Conservation (phyloP, 352 stramenopile genomes). For the Pythium oligandrum region DNA sequence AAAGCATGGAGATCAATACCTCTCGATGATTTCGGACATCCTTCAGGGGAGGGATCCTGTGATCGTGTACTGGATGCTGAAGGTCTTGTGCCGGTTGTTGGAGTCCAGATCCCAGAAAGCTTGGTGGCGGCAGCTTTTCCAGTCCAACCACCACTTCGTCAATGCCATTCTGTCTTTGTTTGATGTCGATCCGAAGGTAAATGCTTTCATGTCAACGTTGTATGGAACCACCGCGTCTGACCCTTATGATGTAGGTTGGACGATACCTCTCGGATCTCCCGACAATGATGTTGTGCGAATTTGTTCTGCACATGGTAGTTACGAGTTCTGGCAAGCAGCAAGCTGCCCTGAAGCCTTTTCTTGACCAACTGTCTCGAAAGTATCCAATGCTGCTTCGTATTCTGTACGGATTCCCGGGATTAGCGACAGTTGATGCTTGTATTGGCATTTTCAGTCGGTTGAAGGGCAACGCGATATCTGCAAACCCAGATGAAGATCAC, state of each 20-base stretch:
- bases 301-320: constrained; percentile 66
- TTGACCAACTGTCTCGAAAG: constrained; percentile 67
- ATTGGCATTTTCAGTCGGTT: constrained; percentile 72
- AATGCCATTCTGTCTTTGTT: constrained; percentile 63
- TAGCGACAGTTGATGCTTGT: constrained; percentile 67
- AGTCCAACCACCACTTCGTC: constrained; percentile 61
- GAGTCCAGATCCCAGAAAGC: constrained; percentile 59
- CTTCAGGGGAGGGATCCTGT: constrained; percentile 46
- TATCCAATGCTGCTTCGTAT: constrained; percentile 76
- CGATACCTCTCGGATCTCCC: constrained; percentile 62
- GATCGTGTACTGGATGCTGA: constrained; percentile 72
- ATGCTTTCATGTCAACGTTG: neutral
- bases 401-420: constrained; percentile 65
- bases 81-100: constrained; percentile 57
- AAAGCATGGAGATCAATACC: constrained; percentile 60
- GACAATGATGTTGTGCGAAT: constrained; percentile 74
- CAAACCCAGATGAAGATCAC: constrained; percentile 36
- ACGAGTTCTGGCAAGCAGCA: constrained; percentile 59
- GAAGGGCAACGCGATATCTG: constrained; percentile 61
- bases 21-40: constrained; percentile 60
- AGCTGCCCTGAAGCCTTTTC: constrained; percentile 54
- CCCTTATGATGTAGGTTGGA: constrained; percentile 28
- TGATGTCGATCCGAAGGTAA: constrained; percentile 61
- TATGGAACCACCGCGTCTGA: constrained; percentile 3
- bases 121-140: constrained; percentile 48